A percentile compares a stretch with the other conserved stretches of the same genome.
phyloP scores from a whole-genome alignment of 768 basidiomycete genomes.

The Tulasnella sp. region DNA sequence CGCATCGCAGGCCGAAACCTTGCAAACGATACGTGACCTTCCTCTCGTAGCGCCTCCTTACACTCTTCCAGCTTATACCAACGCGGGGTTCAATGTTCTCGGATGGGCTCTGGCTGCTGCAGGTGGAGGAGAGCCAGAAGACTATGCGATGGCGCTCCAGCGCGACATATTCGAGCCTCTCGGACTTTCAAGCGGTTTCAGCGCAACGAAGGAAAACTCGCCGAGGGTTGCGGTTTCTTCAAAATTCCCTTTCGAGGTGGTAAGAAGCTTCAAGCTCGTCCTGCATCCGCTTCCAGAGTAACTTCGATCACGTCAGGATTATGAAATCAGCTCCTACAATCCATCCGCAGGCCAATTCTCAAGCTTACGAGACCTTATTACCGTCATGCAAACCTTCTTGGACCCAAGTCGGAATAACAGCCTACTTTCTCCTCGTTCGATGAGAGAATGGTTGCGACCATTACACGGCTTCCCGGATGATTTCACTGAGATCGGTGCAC shows the following conservation, averaged over 20 bases:
- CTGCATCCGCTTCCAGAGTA: background rate
- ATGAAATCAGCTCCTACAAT: conserved; percentile 44
- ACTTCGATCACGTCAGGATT: conserved; percentile 37
- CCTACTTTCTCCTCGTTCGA: conserved; percentile 33
- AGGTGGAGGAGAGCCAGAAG: conserved; percentile 29
- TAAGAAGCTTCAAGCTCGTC: background rate
- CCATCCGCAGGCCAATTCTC: conserved; percentile 52
- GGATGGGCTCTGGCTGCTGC: conserved; percentile 42
- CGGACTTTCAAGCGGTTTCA: conserved; percentile 30
- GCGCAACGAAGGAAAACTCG: background rate
- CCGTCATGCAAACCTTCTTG: conserved; percentile 47
- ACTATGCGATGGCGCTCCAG: conserved; percentile 46
- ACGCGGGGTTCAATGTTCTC: conserved; percentile 41
- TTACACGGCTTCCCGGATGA: conserved; percentile 37
- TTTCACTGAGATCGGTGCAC: conserved; percentile 29
- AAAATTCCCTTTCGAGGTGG: background rate
- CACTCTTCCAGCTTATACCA: conserved; percentile 46
- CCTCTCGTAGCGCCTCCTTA: conserved; percentile 47
- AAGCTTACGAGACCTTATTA: conserved; percentile 48
- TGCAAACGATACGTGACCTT: background rate
- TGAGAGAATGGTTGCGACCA: conserved; percentile 39
- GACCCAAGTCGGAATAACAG: conserved; percentile 39
- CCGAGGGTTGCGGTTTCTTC: background rate
- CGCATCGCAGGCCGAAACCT: background rate
- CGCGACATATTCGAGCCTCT: conserved; percentile 51